Conservation (phyloP, 768 basidiomycete genomes). For the Stropharia rugosoannulata region DNA sequence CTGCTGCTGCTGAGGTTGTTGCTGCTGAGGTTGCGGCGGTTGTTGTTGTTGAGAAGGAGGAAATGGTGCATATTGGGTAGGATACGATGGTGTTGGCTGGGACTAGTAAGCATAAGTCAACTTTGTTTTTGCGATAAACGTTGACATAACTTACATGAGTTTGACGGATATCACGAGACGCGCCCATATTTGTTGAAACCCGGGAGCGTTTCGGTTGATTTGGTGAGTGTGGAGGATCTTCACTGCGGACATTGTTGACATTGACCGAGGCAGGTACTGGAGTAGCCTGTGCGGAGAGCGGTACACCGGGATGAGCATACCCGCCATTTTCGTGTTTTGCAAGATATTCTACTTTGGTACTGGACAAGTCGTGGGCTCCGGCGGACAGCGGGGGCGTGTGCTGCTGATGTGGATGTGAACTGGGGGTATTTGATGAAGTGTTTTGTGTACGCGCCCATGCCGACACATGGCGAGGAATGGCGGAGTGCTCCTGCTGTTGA, state of each 20-base stretch:
- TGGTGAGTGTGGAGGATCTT: slow-evolving; percentile 36
- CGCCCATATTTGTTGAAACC: slow-evolving; percentile 32
- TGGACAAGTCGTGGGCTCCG: slow-evolving; percentile 31
- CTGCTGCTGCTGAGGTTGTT: slow-evolving; percentile 19
- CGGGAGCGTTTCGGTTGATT: slow-evolving; percentile 44
- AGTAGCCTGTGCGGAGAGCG: slow-evolving; percentile 42
- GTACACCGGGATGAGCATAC: slow-evolving; percentile 47
- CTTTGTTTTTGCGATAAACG: slow-evolving; percentile 2
- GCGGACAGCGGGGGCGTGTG: slow-evolving; percentile 48
- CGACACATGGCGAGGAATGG: slow-evolving; percentile 11
- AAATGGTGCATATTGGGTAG: slow-evolving; percentile 42
- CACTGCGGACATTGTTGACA: slow-evolving; percentile 31
- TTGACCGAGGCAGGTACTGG: slow-evolving; percentile 37
- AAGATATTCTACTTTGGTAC: slow-evolving; percentile 39
- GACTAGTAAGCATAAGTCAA: slow-evolving; percentile 8
- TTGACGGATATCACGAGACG: slow-evolving; percentile 46
- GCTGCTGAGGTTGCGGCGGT: not conserved
- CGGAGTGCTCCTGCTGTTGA: slow-evolving; percentile 28
- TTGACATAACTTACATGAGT: slow-evolving; percentile 44
- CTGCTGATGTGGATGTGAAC: slow-evolving; percentile 40
- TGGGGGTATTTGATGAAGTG: slow-evolving; percentile 12
- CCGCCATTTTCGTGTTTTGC: slow-evolving; percentile 50
- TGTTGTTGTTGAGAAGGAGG: slow-evolving; percentile 23
- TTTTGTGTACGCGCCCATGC: slow-evolving; percentile 11
- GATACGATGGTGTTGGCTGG: slow-evolving; percentile 34